Percentiles rank a stretch among this genome's conserved stretches.
Evolutionary conservation across 768 basidiomycete genomes (phyloP).

Genomic region (Cubamyces lactineus): DNA sequence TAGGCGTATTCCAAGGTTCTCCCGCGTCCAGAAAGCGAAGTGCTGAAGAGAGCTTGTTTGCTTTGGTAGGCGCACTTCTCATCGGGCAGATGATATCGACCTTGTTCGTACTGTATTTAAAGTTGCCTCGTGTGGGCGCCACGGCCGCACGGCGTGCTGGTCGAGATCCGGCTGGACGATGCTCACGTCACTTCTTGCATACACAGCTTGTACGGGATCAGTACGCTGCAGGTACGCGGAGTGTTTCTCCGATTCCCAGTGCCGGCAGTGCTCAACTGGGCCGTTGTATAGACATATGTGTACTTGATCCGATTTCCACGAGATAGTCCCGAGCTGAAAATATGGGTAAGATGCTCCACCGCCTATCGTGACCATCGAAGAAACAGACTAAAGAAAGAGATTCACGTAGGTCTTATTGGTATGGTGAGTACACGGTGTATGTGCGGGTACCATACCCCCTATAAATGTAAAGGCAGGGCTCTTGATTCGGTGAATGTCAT

Average conservation of each 20-base stretch:
- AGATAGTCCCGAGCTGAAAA: conserved; percentile 26
- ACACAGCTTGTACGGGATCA: conserved; percentile 24
- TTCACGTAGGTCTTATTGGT: conserved; percentile 11
- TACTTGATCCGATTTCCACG: conserved; percentile 25
- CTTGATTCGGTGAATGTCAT: conserved; percentile 23
- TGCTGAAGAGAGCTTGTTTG: not conserved
- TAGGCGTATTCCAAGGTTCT: not conserved
- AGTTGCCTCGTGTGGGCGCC: too few species aligned
- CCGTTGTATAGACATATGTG: conserved; percentile 21
- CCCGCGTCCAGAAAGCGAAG: not conserved
- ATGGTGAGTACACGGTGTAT: conserved; percentile 4
- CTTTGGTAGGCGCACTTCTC: conserved; percentile 21
- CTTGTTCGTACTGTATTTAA: conserved; percentile 10
- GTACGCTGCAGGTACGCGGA: conserved; percentile 21
- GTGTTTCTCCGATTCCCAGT: conserved; percentile 1
- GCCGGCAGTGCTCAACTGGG: not conserved
- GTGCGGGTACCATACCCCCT: not conserved
- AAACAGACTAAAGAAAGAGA: not conserved
- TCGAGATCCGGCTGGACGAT: not conserved
- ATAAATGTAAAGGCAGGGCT: not conserved
- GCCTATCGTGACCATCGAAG: not conserved
- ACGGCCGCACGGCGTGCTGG: not conserved
- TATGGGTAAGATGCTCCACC: conserved; percentile 12
- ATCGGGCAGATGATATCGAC: conserved; percentile 27
- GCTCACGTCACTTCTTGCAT: not conserved